Base-by-base conservation (phyloP, 2,329 filamentous ascomycete genomes). In the Scedosporium apiospermum region DNA sequence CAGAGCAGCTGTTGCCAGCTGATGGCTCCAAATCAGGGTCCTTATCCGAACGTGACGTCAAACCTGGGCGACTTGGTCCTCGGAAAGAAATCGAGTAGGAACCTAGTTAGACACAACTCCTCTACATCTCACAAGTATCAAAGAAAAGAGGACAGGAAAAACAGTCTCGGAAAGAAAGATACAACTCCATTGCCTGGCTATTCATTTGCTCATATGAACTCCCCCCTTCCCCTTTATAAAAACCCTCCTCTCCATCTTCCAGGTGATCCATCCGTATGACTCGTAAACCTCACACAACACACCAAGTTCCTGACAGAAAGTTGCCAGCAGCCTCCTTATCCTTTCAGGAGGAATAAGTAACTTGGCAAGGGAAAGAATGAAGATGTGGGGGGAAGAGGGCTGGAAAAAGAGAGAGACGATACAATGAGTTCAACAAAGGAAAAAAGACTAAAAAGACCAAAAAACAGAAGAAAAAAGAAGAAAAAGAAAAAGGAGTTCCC, bases 281-380 rank as follows among this genome's bases (percentile, higher is more conserved):
- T 62, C 51, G 18, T 26, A 62, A 46, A 34, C 27, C 49, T 57
- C 30, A 34, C 34, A 38, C 34, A 38, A 38, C 34, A 38, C 34
- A 12, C 34, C 34, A 38, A 38, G 34, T 14, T 38, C 4, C 2
- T 12, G 34, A 38, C 34, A 38, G 34, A 38, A 38, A 38, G 34
- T 38, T 38, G 34, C 34, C 10, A 38, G 10, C 34, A 38, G 34
- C 34, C 34, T 38, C 34, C 34, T 38, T 10, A 38, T 38, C 34
- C 34, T 9, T 12, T 14, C 10, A 38, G 44, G 44, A 18, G 27
- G 58, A 18, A 30, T 34, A 38, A 26, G 53, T 57, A 61, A 38
- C 9, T 23, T 18, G 23, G 44, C 18, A 44, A 64, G 27, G 49
- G 41, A 58, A 57, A 61, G 23, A 63, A 51, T 16, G 60, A 63